These are phyloP conservation scores for Hemileccinum impolitum DNA, from an alignment of 768 basidiomycete genomes.

Conservation along the genomic window DNA sequence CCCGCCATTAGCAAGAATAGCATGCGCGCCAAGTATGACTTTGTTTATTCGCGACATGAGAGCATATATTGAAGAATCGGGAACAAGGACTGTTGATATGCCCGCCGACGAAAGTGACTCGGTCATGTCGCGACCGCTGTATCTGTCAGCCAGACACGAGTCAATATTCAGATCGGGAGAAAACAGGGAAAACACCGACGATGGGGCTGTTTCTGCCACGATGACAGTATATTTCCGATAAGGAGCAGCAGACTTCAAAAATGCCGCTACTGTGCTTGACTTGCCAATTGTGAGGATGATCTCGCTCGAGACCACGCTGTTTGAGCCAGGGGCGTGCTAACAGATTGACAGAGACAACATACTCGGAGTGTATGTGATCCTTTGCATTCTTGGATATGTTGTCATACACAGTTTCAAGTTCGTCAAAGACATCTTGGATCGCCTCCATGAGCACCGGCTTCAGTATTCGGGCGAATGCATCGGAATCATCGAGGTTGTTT, in stretches of 20 bases:
- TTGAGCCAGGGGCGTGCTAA: not conserved
- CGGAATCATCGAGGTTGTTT: slow-evolving; percentile 71
- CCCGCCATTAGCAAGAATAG: slow-evolving; percentile 95
- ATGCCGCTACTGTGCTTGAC: slow-evolving; percentile 91
- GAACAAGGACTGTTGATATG: slow-evolving; percentile 95
- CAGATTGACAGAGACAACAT: slow-evolving; percentile 29
- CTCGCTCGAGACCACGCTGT: slow-evolving; percentile 53
- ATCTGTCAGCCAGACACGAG: slow-evolving; percentile 41
- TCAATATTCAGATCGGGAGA: slow-evolving; percentile 3
- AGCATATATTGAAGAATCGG: slow-evolving; percentile 93
- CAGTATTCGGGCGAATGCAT: slow-evolving; percentile 70
- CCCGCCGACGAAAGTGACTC: slow-evolving; percentile 69
- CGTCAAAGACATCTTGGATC: slow-evolving; percentile 93
- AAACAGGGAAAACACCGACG: slow-evolving; percentile 47
- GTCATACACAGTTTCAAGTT: slow-evolving; percentile 93
- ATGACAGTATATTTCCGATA: slow-evolving; percentile 94
- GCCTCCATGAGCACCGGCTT: slow-evolving; percentile 97
- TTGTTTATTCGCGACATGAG: slow-evolving; percentile 98
- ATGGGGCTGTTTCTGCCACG: slow-evolving; percentile 92
- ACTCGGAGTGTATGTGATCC: slow-evolving; percentile 99
- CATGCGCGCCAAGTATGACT: slow-evolving; percentile 90
- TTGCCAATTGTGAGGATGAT: slow-evolving; percentile 93
- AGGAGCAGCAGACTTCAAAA: slow-evolving; percentile 87
- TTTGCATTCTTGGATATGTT: slow-evolving; percentile 91
- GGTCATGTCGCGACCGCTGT: slow-evolving; percentile 84